These are phyloP conservation scores for Camellia oleifera DNA, from an alignment of 179 eudicot genomes.

Conservation along the genomic window DNA sequence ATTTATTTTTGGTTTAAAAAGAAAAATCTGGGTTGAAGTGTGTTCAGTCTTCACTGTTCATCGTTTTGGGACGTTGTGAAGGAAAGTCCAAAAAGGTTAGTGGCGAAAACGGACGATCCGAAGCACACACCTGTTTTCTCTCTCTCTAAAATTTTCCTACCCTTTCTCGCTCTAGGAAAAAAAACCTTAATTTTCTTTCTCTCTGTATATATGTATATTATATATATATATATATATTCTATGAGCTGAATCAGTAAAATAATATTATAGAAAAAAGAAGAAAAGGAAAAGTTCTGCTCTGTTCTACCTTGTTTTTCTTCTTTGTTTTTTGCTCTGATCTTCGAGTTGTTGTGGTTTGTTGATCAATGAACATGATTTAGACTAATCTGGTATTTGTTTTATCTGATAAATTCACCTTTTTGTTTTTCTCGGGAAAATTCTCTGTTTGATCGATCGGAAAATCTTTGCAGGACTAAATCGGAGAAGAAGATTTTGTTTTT, in stretches of 20 bases:
- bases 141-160: slow-evolving; percentile 1
- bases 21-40: not conserved
- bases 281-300: slow-evolving; percentile 11
- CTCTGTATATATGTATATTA: slow-evolving; percentile 14
- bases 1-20: too few relatives aligned
- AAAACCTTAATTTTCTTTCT: not conserved
- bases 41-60: not conserved
- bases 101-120: slow-evolving; percentile 37
- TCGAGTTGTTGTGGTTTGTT: not conserved
- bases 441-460: slow-evolving; percentile 21
- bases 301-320: not conserved
- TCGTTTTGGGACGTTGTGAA: slow-evolving; percentile 15
- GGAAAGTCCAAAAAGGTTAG: slow-evolving; percentile 11
- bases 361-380: slow-evolving; percentile 23
- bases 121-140: slow-evolving; percentile 7
- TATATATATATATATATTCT: slow-evolving; percentile 4
- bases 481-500: not conserved
- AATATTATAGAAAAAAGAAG: not conserved
- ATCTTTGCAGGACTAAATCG: slow-evolving; percentile 14
- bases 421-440: slow-evolving; percentile 4
- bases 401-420: not conserved
- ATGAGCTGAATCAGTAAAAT: slow-evolving; percentile 27
- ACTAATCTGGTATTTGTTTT: slow-evolving; percentile 17
- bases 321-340: not conserved
- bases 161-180: not conserved